These are phyloP conservation scores for Tillandsia fasciculata DNA, from an alignment of 176 grass and related monocot genomes.

Conservation along the genomic window DNA sequence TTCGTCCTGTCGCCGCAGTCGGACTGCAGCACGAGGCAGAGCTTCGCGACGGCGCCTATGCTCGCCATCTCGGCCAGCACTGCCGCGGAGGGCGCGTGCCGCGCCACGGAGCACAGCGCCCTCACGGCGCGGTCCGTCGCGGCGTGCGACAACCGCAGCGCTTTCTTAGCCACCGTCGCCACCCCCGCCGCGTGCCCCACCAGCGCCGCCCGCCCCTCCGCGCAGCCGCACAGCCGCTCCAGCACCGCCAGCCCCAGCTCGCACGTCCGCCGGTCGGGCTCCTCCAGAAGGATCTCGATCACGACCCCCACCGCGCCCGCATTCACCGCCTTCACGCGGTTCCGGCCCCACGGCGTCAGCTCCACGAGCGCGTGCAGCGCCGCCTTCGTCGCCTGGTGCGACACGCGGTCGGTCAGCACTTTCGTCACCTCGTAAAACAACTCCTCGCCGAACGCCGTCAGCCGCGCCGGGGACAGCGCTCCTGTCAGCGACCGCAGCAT, in stretches of 20 bases:
- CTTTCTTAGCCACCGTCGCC: constrained; percentile 58
- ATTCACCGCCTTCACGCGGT: constrained; percentile 52
- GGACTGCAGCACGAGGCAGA: constrained; percentile 41
- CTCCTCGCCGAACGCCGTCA: constrained; percentile 28
- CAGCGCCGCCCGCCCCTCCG: constrained; percentile 75
- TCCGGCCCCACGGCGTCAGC: constrained; percentile 44
- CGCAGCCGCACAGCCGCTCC: constrained; percentile 71
- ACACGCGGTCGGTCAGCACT: constrained; percentile 39
- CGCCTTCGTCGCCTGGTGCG: constrained; percentile 41
- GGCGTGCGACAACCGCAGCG: constrained; percentile 45
- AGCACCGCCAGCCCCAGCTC: constrained; percentile 52
- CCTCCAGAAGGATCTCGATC: constrained; percentile 60
- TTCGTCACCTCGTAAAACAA: constrained; percentile 53
- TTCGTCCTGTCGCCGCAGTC: constrained; percentile 47
- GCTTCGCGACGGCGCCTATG: constrained; percentile 50
- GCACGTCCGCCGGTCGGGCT: constrained; percentile 45
- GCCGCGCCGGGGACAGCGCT: constrained; percentile 29
- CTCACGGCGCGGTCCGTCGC: constrained; percentile 72
- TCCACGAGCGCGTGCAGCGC: constrained; percentile 42
- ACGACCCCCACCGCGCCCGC: constrained; percentile 42
- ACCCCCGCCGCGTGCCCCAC: constrained; percentile 54
- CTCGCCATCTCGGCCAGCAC: constrained; percentile 87
- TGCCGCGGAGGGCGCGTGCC: constrained; percentile 38
- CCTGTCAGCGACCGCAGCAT: constrained; percentile 45
- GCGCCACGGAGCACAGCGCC: constrained; percentile 45